phyloP scores from a whole-genome alignment of 2,329 filamentous ascomycete species.

The Penicillium polonicum region DNA sequence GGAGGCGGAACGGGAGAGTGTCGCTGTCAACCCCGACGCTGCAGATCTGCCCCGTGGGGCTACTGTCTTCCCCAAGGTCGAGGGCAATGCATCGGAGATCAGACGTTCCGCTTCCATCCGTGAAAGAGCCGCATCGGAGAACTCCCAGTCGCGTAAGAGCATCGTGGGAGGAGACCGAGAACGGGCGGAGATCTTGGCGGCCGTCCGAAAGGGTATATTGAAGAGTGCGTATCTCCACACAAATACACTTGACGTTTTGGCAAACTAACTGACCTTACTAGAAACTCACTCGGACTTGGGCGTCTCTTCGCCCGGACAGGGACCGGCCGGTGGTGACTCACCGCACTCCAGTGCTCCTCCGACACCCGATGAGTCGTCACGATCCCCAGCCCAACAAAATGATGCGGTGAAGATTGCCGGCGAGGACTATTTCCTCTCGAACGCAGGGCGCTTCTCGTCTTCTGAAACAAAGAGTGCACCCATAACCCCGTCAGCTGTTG shows the following conservation, averaged over 20 bases:
- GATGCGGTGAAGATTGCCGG: slow-evolving; percentile 72
- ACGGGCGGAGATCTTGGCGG: slow-evolving; percentile 84
- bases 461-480: slow-evolving; percentile 78
- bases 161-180: slow-evolving; percentile 89
- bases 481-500: slow-evolving; percentile 62
- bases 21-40: slow-evolving; percentile 68
- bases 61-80: slow-evolving; percentile 79
- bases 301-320: slow-evolving; percentile 66
- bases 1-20: slow-evolving; percentile 82
- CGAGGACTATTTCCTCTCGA: slow-evolving; percentile 87
- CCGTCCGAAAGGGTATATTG: slow-evolving; percentile 91
- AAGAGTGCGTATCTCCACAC: slow-evolving; percentile 65
- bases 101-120: slow-evolving; percentile 31
- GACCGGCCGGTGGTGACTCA: slow-evolving; percentile 69
- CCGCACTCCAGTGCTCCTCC: slow-evolving; percentile 83
- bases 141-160: slow-evolving; percentile 69
- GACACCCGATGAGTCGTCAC: slow-evolving; percentile 75
- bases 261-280: slow-evolving; percentile 22
- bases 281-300: slow-evolving; percentile 58
- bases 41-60: slow-evolving; percentile 67
- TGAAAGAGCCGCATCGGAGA: slow-evolving; percentile 38
- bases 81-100: slow-evolving; percentile 72
- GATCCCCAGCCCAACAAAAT: slow-evolving; percentile 60
- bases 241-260: background rate
- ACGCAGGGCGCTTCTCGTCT: slow-evolving; percentile 61